phyloP scores from a whole-genome alignment of 1,284 basidiomycete genomes.

The Nidula niveotomentosa region DNA sequence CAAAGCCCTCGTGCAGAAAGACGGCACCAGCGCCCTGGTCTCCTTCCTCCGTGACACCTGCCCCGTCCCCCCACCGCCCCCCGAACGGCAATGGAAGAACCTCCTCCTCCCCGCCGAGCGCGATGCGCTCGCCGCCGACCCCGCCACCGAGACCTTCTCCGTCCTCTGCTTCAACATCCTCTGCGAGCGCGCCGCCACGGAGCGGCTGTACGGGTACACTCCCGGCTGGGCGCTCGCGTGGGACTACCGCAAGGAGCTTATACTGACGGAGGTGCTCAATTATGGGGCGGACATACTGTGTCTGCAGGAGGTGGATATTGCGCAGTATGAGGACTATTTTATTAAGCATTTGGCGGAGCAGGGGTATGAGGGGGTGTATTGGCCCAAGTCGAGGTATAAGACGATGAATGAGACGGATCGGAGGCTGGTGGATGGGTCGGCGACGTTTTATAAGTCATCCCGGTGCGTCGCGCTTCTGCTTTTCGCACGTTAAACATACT shows the following conservation, averaged over 20 bases:
- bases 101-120: constrained; percentile 73
- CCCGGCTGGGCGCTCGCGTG: constrained; percentile 95
- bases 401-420: constrained; percentile 92
- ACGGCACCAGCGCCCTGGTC: constrained; percentile 89
- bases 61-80: constrained; percentile 81
- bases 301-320: constrained; percentile 92
- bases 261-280: constrained; percentile 84
- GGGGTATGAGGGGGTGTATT: constrained; percentile 92
- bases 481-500: constrained; percentile 1
- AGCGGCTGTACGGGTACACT: constrained; percentile 94
- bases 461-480: constrained; percentile 57
- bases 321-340: constrained; percentile 95
- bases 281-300: constrained; percentile 92
- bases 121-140: constrained; percentile 53
- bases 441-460: constrained; percentile 91
- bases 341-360: constrained; percentile 72
- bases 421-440: constrained; percentile 93
- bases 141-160: constrained; percentile 72
- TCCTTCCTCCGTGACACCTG: constrained; percentile 88
- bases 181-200: constrained; percentile 90
- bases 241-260: constrained; percentile 93
- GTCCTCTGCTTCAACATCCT: constrained; percentile 95
- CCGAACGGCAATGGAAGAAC: constrained; percentile 81
- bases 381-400: constrained; percentile 92
- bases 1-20: constrained; percentile 86